Evolutionary conservation across 495 filamentous ascomycete genomes (phyloP), one percentile per base, ranked within the genome.

Genomic region (Lichenothelia convexa): DNA sequence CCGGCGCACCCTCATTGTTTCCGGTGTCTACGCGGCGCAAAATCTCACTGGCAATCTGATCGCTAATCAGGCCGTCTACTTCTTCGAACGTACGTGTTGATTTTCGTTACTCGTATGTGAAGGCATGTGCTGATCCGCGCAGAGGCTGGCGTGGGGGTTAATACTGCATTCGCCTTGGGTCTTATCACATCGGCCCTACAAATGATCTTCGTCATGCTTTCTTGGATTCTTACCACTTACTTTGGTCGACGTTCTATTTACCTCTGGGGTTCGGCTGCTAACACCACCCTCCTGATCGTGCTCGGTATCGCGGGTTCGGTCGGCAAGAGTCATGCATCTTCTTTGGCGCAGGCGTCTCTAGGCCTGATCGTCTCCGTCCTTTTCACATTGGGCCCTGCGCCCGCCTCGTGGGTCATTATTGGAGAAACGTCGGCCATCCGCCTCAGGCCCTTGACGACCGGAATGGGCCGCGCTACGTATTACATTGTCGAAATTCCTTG

Each of bases 1-100:
- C 18, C 70, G 77, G 29, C 75, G 81, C 18, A 89, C 81, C 2
- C 77, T 44, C 12, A 50, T 50, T 21, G 47, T 47, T 18, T 44
- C 34, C 24, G 44, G 44, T 47, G 45, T 47, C 23, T 50, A 47
- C 45, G 33, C 36, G n/a, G 44, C 44, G 17, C 47, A 50, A 34
- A 43, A 48, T 18, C 37, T 56, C 9, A 48, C 48, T 39, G 55
- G 57, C 30, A 46, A 45, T 17, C 41, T 49, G 1, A 48, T 59
- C 17, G 50, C 50, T 12, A 51, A 51, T 37, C 49, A 46, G 23
- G 46, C 48, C n/a, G 56, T 56, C 17, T 63, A 57, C 41, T 67
- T 68, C 48, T 64, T 64, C 46, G 34, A 51, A 30, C 58, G 53
- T n/a, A n/a, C n/a, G n/a, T n/a, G n/a, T n/a, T n/a, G 32, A 49